A percentile compares a stretch with the other conserved stretches of the same genome.
These are phyloP conservation scores for Pontederia crassipes DNA, from an alignment of 176 grass and related monocot species.

Conservation along the genomic window DNA sequence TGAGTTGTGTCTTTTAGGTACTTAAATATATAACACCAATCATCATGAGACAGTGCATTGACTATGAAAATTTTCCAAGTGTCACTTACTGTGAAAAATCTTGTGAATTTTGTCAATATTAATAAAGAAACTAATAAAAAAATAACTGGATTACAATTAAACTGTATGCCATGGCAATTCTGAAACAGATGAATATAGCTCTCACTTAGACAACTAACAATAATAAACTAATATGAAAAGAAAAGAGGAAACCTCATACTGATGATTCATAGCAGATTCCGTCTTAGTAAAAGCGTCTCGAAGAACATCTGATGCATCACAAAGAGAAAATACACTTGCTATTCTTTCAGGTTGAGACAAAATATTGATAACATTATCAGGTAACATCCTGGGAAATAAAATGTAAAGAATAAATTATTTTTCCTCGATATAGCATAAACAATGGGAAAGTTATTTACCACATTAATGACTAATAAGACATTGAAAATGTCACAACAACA, in stretches of 20 bases:
- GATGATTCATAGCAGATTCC: slow-evolving; percentile 66
- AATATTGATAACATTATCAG: slow-evolving; percentile 52
- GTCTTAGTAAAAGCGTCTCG: slow-evolving; percentile 65
- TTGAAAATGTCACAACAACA: too few species aligned
- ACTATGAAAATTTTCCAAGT: too few species aligned
- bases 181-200: background rate
- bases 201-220: background rate
- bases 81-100: too few species aligned
- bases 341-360: slow-evolving; percentile 46
- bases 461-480: too few species aligned
- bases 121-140: too few species aligned
- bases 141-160: too few species aligned
- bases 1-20: too few species aligned
- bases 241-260: slow-evolving; percentile 51
- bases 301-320: slow-evolving; percentile 79
- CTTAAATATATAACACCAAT: too few species aligned
- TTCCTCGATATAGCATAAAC: background rate
- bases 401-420: slow-evolving; percentile 17
- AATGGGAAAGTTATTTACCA: background rate
- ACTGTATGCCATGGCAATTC: too few species aligned
- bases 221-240: slow-evolving; percentile 12
- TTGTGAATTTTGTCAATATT: too few species aligned
- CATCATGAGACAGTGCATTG: too few species aligned
- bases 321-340: slow-evolving; percentile 46
- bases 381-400: slow-evolving; percentile 50